Conservation (phyloP, 2,329 filamentous ascomycete genomes). For the Epichloe elymi region DNA sequence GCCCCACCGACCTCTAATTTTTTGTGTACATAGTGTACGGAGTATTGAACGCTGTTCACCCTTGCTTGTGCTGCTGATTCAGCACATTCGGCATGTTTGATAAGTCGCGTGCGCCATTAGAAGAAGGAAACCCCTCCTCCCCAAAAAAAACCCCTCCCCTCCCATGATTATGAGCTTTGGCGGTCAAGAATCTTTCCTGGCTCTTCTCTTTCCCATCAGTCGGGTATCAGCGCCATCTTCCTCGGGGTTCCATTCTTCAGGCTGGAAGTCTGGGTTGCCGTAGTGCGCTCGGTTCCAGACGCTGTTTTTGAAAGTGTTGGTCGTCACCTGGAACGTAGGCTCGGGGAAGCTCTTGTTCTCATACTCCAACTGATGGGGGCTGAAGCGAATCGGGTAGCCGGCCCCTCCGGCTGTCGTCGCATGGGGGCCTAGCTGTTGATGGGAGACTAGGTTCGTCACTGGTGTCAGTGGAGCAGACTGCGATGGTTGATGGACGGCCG, state of each 20-base stretch:
- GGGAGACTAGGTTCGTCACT: neutral
- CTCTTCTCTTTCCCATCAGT: constrained; percentile 13
- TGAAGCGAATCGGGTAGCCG: constrained; percentile 33
- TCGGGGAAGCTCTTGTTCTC: constrained; percentile 32
- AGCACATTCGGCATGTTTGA: no score
- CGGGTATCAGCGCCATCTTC: constrained; percentile 22
- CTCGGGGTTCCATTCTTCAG: constrained; percentile 30
- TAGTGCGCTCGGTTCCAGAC: constrained; percentile 56
- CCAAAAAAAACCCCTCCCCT: neutral
- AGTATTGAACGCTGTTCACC: no score
- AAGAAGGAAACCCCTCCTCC: no score
- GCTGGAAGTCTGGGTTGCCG: constrained; percentile 43
- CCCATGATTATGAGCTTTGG: neutral
- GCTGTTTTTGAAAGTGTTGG: constrained; percentile 50
- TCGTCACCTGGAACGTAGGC: constrained; percentile 34
- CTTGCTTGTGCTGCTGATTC: no score
- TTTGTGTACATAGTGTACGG: no score
- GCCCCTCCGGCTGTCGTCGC: constrained; percentile 5
- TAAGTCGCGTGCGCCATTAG: no score
- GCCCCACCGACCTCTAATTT: no score
- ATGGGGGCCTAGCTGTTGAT: constrained; percentile 1
- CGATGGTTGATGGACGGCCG: constrained; percentile 17
- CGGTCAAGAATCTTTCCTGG: constrained; percentile 11
- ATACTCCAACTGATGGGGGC: constrained; percentile 31
- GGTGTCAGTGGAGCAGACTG: constrained; percentile 20